Base-by-base conservation (phyloP, 2,329 filamentous ascomycete species). In the Ceratocystis alfenasii region DNA sequence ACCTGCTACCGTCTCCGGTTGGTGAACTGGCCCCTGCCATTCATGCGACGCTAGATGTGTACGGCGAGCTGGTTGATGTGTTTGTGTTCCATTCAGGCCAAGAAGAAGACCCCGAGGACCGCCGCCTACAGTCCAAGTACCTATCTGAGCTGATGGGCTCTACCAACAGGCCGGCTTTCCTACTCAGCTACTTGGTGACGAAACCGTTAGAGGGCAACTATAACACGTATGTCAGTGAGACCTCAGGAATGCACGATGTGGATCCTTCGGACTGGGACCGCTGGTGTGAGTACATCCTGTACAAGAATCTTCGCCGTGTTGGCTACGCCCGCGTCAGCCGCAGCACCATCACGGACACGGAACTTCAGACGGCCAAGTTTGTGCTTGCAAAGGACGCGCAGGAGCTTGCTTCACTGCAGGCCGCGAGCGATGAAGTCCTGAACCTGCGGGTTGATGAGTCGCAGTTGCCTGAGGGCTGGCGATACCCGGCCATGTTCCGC, bases 61-160 rank as follows among this genome's bases (percentile, higher is more conserved):
- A 97, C 74, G 94, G 91, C 62, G 86, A 91, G 71, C 78, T 90
- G 64, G 83, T 99, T 8, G 94, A 99, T 71, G 88, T 97, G 1
- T 95, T 96, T 69, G 94, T 99, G 65, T 99, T 99, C 84, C 94
- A 99, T 78, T 97, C 93, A 0, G 94, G 94, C 12, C 94, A 99
- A 74, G 93, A 99, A 76, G 94, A 99, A 75, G 94, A 99, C 71
- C 86, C 86, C 0, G 93, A 97, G 74, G 94, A 99, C 72, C 84
- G 94, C 65, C 83, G 92, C 33, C 80, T 95, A 64, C 94, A 99
- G 77, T 84, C 85, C 0, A 83, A 90, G 73, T 99, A 96, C 72
- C 81, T 99, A 7, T 82, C 92, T 1, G 83, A 90, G 66, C 79
- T 96, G 62, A 99, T 99, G 94, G 89, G 89, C 57, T 85, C 83